Percentiles rank a stretch among this genome's conserved stretches.
These are phyloP conservation scores for Diutina scorzettiae DNA, from an alignment of 1,139 yeast species.

Conservation along the genomic window DNA sequence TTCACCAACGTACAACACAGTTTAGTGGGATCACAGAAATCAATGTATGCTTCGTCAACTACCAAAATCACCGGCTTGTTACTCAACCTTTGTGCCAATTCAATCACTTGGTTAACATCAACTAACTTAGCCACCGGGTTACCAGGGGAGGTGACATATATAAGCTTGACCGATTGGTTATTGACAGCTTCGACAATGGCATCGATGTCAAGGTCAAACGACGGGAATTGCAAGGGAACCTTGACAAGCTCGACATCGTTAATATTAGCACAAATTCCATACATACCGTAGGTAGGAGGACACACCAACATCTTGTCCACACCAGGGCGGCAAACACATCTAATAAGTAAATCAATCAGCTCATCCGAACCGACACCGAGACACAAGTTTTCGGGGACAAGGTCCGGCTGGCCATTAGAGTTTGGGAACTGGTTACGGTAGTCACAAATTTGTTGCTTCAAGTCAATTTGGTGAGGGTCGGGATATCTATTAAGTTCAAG, in stretches of 20 bases:
- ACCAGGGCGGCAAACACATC: slow-evolving; percentile 79
- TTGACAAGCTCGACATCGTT: slow-evolving; percentile 72
- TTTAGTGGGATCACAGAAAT: slow-evolving; percentile 39
- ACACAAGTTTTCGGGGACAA: slow-evolving; percentile 63
- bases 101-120: slow-evolving; percentile 33
- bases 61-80: slow-evolving; percentile 37
- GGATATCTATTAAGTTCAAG: slow-evolving; percentile 80
- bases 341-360: slow-evolving; percentile 75
- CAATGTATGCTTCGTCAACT: slow-evolving; percentile 92
- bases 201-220: slow-evolving; percentile 55
- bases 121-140: slow-evolving; percentile 80
- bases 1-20: slow-evolving; percentile 78
- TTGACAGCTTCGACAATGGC: slow-evolving; percentile 41
- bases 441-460: slow-evolving; percentile 59
- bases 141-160: slow-evolving; percentile 95
- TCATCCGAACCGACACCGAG: slow-evolving; percentile 98
- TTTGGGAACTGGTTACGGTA: slow-evolving; percentile 51
- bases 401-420: slow-evolving; percentile 12
- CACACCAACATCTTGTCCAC: slow-evolving; percentile 71
- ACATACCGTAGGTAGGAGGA: slow-evolving; percentile 98
- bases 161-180: slow-evolving; percentile 57
- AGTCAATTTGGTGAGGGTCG: slow-evolving; percentile 84
- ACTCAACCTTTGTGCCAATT: slow-evolving; percentile 34
- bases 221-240: slow-evolving; percentile 48
- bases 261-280: slow-evolving; percentile 77